Conservation (phyloP, 345 rosid genomes). For the Noccaea caerulescens region DNA sequence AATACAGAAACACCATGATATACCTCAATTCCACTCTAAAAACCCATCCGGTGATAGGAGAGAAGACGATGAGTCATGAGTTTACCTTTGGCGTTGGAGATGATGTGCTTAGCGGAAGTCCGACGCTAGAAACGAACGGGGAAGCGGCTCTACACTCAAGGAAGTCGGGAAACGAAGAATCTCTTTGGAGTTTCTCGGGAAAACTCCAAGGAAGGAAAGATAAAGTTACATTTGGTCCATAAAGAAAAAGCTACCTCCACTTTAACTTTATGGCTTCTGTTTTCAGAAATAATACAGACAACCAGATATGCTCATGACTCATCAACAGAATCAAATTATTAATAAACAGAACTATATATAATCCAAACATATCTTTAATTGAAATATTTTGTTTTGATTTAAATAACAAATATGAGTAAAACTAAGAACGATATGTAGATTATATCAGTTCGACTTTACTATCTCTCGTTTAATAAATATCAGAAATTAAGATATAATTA, state of each 20-base stretch:
- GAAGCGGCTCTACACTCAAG: conserved; percentile 6
- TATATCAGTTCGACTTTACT: too few species aligned
- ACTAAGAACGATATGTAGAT: too few species aligned
- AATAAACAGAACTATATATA: too few species aligned
- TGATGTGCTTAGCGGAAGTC: conserved; percentile 16
- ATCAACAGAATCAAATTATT: too few species aligned
- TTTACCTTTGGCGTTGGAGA: conserved; percentile 35
- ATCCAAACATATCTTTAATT: too few species aligned
- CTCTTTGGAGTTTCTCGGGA: conserved; percentile 9
- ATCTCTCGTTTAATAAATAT: too few species aligned
- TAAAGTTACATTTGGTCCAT: conserved; percentile 29
- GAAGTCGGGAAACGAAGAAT: conserved; percentile 18
- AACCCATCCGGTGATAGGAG: neutral
- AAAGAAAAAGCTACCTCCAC: conserved; percentile 34
- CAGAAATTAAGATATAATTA: too few species aligned
- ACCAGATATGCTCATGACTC: too few species aligned
- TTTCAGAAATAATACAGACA: conserved; percentile 5
- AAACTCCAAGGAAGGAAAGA: conserved; percentile 9
- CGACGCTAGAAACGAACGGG: neutral
- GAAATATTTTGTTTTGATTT: too few species aligned
- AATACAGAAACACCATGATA: neutral
- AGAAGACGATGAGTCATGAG: conserved; percentile 18
- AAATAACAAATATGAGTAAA: too few species aligned
- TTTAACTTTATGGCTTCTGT: conserved; percentile 10
- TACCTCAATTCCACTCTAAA: neutral